phyloP scores from a whole-genome alignment of 768 basidiomycete genomes.

The Asterophora parasitica region DNA sequence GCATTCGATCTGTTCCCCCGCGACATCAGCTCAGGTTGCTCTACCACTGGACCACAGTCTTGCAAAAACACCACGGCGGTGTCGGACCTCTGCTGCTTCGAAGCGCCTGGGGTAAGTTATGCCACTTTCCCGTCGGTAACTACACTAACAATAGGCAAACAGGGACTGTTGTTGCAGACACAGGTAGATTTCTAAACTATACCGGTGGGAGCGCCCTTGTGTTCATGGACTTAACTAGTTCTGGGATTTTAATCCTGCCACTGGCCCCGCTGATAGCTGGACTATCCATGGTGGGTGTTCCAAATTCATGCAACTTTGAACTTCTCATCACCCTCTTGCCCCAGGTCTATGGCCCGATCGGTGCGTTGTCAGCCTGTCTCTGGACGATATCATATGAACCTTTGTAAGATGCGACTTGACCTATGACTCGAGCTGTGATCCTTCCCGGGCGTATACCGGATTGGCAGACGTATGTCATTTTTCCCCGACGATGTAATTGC shows the following conservation, averaged over 20 bases:
- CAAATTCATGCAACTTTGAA: no score
- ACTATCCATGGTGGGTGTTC: constrained; percentile 61
- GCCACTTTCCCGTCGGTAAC: background rate
- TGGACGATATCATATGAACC: constrained; percentile 1
- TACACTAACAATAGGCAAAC: constrained; percentile 2
- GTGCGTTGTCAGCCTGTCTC: background rate
- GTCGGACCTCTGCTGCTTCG: constrained; percentile 57
- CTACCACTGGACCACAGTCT: constrained; percentile 42
- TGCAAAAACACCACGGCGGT: constrained; percentile 48
- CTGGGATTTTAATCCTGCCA: constrained; percentile 64
- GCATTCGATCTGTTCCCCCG: constrained; percentile 20
- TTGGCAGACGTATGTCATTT: constrained; percentile 24
- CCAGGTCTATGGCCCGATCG: constrained; percentile 13
- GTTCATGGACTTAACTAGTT: constrained; percentile 36
- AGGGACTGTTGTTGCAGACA: constrained; percentile 59
- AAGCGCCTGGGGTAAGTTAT: constrained; percentile 54
- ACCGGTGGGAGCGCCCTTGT: background rate
- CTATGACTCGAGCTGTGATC: constrained; percentile 31
- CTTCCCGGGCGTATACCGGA: constrained; percentile 31
- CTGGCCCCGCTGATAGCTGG: constrained; percentile 65
- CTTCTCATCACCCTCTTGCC: no score
- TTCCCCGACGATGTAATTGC: no score
- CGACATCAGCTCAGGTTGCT: constrained; percentile 42
- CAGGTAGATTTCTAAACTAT: constrained; percentile 23
- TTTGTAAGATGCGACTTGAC: constrained; percentile 49